A percentile compares a stretch with the other conserved stretches of the same genome.
Conservation (phyloP, 2,329 filamentous ascomycete species). For the Pseudogymnoascus sp. region DNA sequence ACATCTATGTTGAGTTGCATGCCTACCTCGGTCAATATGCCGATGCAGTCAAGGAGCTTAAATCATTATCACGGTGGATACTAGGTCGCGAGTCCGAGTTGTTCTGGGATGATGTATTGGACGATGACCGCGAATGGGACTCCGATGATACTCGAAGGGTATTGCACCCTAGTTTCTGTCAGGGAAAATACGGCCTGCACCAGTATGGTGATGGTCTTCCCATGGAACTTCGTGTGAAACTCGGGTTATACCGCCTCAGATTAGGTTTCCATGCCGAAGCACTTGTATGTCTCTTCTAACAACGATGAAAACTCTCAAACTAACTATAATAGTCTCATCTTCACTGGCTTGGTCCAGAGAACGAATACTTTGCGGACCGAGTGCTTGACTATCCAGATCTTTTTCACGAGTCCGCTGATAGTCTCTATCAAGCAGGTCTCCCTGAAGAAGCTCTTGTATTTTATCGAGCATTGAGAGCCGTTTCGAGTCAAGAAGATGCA, state of each 20-base stretch:
- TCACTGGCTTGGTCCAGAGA: constrained; percentile 57
- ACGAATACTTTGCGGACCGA: constrained; percentile 38
- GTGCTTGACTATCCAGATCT: constrained; percentile 67
- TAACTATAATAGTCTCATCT: constrained; percentile 49
- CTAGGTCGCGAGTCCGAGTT: constrained; percentile 64
- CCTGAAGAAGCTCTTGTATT: constrained; percentile 49
- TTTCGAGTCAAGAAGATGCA: constrained; percentile 43
- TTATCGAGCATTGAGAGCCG: constrained; percentile 45
- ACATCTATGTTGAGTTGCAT: constrained; percentile 77
- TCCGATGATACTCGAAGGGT: constrained; percentile 58
- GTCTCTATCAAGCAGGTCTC: constrained; percentile 42
- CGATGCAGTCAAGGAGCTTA: constrained; percentile 62
- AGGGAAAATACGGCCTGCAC: constrained; percentile 42
- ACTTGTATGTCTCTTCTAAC: constrained; percentile 40
- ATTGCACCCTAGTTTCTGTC: constrained; percentile 51
- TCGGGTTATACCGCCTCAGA: constrained; percentile 75
- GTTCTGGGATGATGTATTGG: constrained; percentile 65
- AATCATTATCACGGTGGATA: constrained; percentile 70
- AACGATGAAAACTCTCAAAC: constrained; percentile 5
- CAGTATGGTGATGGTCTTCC: constrained; percentile 69
- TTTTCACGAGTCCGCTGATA: constrained; percentile 62
- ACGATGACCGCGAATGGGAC: constrained; percentile 89
- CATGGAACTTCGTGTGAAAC: constrained; percentile 71
- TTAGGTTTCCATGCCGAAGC: constrained; percentile 64
- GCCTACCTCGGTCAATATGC: constrained; percentile 53